Evolutionary conservation across 257 asterid species (phyloP), one percentile per base, ranked within the genome.

Genomic region (Handroanthus guayacan): DNA sequence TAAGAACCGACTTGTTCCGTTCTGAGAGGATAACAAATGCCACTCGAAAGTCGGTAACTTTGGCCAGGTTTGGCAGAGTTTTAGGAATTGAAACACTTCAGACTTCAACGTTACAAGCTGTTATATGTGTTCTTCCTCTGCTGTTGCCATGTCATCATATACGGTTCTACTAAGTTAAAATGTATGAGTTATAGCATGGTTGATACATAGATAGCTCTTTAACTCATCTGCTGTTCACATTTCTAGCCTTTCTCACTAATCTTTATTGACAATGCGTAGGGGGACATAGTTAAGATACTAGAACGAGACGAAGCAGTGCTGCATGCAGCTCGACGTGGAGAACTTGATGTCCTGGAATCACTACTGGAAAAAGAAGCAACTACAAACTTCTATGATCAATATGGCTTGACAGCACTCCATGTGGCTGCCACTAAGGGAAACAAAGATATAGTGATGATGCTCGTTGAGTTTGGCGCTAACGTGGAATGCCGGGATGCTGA

Each of bases 361-460:
- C 87, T 93, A 18, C 82, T 93, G 5, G 89, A 86, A 16, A 88
- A 82, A 72, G 98, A 94, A 2, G 97, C 91, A 11, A 78, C 71
- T 45, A 56, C 45, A 10, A 82, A 77, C 75, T 89, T 83, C 68
- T 36, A 75, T 9, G 96, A 93, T 74, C 93, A 87, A 62, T 79
- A 93, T 10, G 96, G 98, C 5, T 69, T 88, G 71, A 85, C 96
- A 39, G 79, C 98, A 3, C 89, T 88, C 43, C 98, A 91, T 60
- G 71, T 82, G 18, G 95, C 97, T 4, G 85, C 98, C 2, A 86
- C 91, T 6, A 91, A 91, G 73, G 96, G 98, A 13, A 76, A 86
- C 75, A 87, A 88, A 82, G 93, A 85, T 9, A 93, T 75, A 20
- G 92, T 83, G 36, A 82, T 85, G 89, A 79, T 82, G 78, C 94